Percentiles rank a stretch among this genome's conserved stretches.
Conservation (phyloP, 2,329 filamentous ascomycete genomes). For the Arthroderma sp. region DNA sequence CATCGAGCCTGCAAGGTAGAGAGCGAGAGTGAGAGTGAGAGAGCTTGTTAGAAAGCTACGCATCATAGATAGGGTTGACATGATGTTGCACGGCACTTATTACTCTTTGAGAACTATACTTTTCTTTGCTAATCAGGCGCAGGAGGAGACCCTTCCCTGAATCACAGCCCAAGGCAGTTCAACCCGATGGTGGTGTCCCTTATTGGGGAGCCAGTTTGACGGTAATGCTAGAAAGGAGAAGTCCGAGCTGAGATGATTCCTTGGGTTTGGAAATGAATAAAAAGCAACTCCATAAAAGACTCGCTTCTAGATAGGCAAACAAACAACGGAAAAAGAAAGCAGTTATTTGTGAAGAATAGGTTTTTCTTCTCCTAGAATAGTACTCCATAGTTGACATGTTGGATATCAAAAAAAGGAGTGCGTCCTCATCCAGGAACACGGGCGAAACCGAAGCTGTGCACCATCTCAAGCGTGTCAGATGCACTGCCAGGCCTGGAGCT, state of each 20-base stretch:
- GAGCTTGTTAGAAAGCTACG: neutral
- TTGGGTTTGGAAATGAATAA: neutral
- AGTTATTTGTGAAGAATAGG: neutral
- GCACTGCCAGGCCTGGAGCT: neutral
- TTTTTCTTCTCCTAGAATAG: neutral
- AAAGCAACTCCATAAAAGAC: neutral
- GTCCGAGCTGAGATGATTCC: neutral
- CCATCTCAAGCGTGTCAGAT: neutral
- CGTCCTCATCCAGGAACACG: neutral
- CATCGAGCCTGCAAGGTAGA: neutral
- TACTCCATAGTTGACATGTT: neutral
- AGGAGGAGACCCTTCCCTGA: neutral
- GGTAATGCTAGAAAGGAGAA: neutral
- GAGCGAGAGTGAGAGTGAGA: no score
- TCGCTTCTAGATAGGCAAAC: neutral
- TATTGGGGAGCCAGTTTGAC: neutral
- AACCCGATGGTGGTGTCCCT: neutral
- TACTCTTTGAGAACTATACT: neutral
- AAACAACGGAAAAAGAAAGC: neutral
- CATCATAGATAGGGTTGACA: neutral
- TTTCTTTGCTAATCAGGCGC: neutral
- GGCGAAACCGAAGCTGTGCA: constrained; percentile 1
- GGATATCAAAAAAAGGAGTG: constrained; percentile 1
- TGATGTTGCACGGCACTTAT: neutral
- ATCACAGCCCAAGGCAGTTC: neutral